Conservation (phyloP, 2,329 filamentous ascomycete species). For the Chaetomium olivaceum region DNA sequence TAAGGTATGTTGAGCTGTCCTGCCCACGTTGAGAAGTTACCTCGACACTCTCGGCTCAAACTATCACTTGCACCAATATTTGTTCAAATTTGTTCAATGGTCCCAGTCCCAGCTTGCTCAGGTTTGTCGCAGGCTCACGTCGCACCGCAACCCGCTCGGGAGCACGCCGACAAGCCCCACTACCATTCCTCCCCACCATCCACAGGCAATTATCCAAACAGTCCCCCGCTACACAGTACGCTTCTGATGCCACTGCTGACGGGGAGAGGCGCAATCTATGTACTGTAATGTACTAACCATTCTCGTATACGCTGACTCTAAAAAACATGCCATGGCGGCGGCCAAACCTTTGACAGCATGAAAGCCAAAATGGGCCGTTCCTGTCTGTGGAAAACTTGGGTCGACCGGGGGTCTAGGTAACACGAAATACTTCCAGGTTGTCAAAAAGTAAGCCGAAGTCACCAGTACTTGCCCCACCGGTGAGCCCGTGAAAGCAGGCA, state of each 20-base stretch:
- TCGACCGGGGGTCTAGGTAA: background rate
- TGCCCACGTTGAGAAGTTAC: background rate
- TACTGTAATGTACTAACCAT: no score
- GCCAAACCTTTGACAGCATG: background rate
- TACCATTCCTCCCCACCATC: background rate
- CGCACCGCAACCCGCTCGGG: constrained; percentile 12
- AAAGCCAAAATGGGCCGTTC: background rate
- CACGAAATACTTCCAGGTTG: background rate
- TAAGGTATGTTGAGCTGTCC: background rate
- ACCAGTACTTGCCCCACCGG: constrained; percentile 21
- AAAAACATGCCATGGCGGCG: background rate
- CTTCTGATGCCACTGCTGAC: background rate
- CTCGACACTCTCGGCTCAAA: background rate
- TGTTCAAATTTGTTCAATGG: background rate
- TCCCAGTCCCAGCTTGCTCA: background rate
- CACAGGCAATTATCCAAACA: background rate
- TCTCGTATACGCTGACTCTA: background rate
- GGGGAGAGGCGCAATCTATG: background rate
- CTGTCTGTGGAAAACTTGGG: background rate
- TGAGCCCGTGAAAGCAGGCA: constrained; percentile 8
- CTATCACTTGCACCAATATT: background rate
- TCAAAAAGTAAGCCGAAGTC: constrained; percentile 16
- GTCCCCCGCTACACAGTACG: no score
- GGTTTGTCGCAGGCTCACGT: background rate
- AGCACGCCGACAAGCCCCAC: constrained; percentile 5